Conservation (phyloP, 176 grass and related monocot species). For the Olyra latifolia region DNA sequence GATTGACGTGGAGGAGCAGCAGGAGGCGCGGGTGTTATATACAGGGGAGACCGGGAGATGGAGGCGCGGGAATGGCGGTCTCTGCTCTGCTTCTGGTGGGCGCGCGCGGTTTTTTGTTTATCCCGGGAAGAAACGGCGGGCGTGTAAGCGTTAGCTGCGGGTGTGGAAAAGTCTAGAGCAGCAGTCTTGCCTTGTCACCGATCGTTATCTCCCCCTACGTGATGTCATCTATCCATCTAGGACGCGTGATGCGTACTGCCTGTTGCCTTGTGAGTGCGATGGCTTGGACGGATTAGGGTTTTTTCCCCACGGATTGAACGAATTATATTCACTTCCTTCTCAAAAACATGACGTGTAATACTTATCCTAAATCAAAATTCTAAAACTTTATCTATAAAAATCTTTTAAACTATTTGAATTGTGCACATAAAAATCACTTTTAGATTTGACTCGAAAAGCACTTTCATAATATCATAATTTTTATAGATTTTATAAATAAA, state of each 20-base stretch:
- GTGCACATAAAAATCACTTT: no score
- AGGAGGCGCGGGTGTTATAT: background rate
- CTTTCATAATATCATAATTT: no score
- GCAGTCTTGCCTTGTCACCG: background rate
- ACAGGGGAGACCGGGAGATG: background rate
- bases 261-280: background rate
- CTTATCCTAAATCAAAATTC: no score
- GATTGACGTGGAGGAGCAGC: background rate
- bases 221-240: background rate
- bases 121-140: slow-evolving; percentile 13
- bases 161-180: background rate
- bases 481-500: no score
- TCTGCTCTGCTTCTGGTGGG: slow-evolving; percentile 21
- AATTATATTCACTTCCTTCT: no score
- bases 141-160: background rate
- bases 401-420: no score
- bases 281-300: background rate
- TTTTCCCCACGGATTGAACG: no score
- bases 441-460: no score
- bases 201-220: background rate
- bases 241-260: background rate
- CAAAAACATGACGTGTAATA: no score
- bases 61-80: background rate
- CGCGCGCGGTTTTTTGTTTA: background rate
- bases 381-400: no score